These are phyloP conservation scores for Alternaria solani DNA, from an alignment of 2,329 filamentous ascomycete genomes.

Conservation along the genomic window DNA sequence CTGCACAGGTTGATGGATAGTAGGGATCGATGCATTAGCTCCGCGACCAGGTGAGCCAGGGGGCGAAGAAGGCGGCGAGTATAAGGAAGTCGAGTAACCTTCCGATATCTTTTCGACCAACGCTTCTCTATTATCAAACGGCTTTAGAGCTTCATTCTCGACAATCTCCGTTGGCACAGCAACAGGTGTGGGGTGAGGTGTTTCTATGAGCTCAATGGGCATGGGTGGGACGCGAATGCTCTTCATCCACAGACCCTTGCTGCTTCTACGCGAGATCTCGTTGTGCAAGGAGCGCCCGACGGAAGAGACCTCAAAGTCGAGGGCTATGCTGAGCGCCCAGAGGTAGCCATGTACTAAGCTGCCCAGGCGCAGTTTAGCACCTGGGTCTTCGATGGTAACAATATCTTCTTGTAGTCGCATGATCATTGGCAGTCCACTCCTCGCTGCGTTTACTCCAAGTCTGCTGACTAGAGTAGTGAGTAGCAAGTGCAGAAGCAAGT, in stretches of 20 bases:
- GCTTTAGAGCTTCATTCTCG: conserved; percentile 61
- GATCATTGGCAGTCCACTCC: conserved; percentile 86
- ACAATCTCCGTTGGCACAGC: conserved; percentile 37
- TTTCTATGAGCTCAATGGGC: conserved; percentile 65
- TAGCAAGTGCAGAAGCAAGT: conserved; percentile 79
- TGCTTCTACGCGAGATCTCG: conserved; percentile 78
- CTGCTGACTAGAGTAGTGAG: conserved; percentile 76
- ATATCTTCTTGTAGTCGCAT: conserved; percentile 88
- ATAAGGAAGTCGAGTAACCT: conserved; percentile 70
- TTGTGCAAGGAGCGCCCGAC: conserved; percentile 75
- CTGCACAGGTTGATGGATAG: conserved; percentile 37
- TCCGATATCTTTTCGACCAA: conserved; percentile 78
- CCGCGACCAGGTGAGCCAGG: conserved; percentile 72
- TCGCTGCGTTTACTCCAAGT: conserved; percentile 82
- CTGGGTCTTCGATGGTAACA: conserved; percentile 68
- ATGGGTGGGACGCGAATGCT: conserved; percentile 75
- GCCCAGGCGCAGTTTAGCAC: conserved; percentile 79
- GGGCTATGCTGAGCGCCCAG: conserved; percentile 78
- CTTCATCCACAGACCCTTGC: conserved; percentile 80
- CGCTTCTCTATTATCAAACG: conserved; percentile 76
- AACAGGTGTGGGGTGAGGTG: conserved; percentile 35
- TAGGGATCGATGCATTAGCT: conserved; percentile 62
- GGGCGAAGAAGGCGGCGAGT: conserved; percentile 74
- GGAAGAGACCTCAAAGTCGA: conserved; percentile 75
- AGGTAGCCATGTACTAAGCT: conserved; percentile 91